A percentile compares a stretch with the other conserved stretches of the same genome.
Evolutionary conservation across 2,329 filamentous ascomycete species (phyloP).

Genomic region (Clarireedia monteithiana): DNA sequence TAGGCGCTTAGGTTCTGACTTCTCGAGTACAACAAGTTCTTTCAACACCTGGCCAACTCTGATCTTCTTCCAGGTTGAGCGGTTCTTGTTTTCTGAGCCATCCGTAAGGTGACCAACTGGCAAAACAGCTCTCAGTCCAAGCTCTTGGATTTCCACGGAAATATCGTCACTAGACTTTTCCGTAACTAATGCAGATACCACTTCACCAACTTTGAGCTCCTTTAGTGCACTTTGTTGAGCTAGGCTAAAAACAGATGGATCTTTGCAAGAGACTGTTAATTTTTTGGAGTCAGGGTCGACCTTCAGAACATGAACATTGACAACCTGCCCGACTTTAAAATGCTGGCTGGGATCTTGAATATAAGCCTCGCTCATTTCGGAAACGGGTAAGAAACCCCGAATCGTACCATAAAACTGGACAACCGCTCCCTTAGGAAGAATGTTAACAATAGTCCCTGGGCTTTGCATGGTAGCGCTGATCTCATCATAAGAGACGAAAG

Average conservation of each 20-base stretch:
- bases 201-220: constrained; percentile 61
- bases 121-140: constrained; percentile 70
- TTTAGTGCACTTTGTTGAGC: constrained; percentile 72
- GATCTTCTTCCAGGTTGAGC: constrained; percentile 70
- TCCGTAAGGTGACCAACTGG: constrained; percentile 76
- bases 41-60: constrained; percentile 75
- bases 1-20: constrained; percentile 67
- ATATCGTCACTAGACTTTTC: constrained; percentile 73
- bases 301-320: constrained; percentile 80
- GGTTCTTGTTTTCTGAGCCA: constrained; percentile 71
- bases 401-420: constrained; percentile 87
- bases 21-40: constrained; percentile 80
- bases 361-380: constrained; percentile 96
- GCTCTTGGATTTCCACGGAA: constrained; percentile 66
- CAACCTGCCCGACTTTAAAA: constrained; percentile 83
- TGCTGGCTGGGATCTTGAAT: constrained; percentile 85
- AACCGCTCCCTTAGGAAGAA: constrained; percentile 71
- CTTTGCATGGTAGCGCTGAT: constrained; percentile 68
- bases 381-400: constrained; percentile 80
- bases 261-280: constrained; percentile 88
- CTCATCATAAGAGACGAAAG: constrained; percentile 70
- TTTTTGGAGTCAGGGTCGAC: constrained; percentile 64
- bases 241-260: constrained; percentile 66
- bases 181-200: constrained; percentile 73
- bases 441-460: constrained; percentile 78